Evolutionary conservation across 2,329 filamentous ascomycete species (phyloP).

Genomic region (Sphaerostilbella broomeana): DNA sequence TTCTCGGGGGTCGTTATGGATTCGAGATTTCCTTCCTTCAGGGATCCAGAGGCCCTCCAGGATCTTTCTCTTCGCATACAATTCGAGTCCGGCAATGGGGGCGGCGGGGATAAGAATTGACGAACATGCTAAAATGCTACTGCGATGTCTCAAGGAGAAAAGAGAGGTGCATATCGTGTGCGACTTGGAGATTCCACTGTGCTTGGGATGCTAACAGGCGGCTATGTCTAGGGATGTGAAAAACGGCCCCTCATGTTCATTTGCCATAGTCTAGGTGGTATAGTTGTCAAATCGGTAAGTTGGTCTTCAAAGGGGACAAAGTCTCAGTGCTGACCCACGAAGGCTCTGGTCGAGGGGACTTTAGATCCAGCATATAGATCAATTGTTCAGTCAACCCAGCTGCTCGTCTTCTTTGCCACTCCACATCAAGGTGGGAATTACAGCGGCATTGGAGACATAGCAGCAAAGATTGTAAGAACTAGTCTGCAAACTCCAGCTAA

Average conservation of each 20-base stretch:
- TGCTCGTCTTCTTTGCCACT: conserved; percentile 7
- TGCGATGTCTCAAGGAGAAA: background rate
- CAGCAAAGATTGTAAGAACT: background rate
- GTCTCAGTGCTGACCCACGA: background rate
- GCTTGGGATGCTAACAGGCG: background rate
- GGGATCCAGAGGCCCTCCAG: background rate
- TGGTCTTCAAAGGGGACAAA: no score
- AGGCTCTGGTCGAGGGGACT: conserved; percentile 5
- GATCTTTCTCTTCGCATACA: conserved; percentile 4
- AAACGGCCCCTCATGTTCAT: conserved; percentile 8
- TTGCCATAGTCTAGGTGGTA: conserved; percentile 12
- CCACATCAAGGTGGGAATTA: conserved; percentile 5
- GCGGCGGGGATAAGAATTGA: conserved; percentile 1
- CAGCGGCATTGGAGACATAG: background rate
- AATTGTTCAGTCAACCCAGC: background rate
- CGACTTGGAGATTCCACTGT: background rate
- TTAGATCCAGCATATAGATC: background rate
- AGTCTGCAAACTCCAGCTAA: background rate
- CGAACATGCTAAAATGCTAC: conserved; percentile 1
- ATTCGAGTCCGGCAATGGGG: conserved; percentile 4
- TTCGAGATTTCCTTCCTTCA: conserved; percentile 1
- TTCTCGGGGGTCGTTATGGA: background rate
- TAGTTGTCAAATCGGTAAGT: conserved; percentile 13
- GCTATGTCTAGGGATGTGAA: background rate
- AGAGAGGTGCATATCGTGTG: background rate